Evolutionary conservation across 2,329 filamentous ascomycete genomes (phyloP), one percentile per base, ranked within the genome.

Genomic region (Botrytis byssoidea): DNA sequence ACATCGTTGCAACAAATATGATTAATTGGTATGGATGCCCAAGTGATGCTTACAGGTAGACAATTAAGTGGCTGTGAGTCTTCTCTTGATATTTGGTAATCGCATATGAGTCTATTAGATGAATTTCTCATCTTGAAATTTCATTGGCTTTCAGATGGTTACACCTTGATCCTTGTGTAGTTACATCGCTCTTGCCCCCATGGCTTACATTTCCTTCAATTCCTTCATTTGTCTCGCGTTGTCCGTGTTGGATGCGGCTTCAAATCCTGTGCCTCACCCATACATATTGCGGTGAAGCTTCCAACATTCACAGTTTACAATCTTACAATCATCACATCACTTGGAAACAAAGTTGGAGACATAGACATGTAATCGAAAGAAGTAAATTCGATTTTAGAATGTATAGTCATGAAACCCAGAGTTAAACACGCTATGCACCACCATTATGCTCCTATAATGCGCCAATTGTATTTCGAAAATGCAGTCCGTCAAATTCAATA

Each of bases 341-440:
- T 6, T 20, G 35, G 40, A 32, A 68, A 9, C 25, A 57, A 68
- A 5, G 18, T 57, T 9, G 12, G 48, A 42, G 4, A 42, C 25
- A 57, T 29, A 32, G 16, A 16, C 22, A 32, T 57, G 25, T 16
- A 55, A 68, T 68, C 48, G 35, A 69, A 32, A 16, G n/a, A 42
- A 69, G 35, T 32, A 44, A 42, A 25, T 57, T 57, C 48, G 37
- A 42, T 59, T 42, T 48, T 69, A 25, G n/a, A 44, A 69, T 57
- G n/a, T 42, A 25, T 69, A 57, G 66, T 57, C 48, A 69, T 69
- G 48, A 69, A 57, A 57, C 35, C 35, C 37, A 69, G 12, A 69
- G 48, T 57, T 25, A 57, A 69, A 57, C 35, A 69, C 66, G 66
- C 48, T 65, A 69, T 69, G 66, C 66, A 69, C 48, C 48, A 69